Conservation (phyloP, 441 rosid species). For the Metrosideros polymorpha region DNA sequence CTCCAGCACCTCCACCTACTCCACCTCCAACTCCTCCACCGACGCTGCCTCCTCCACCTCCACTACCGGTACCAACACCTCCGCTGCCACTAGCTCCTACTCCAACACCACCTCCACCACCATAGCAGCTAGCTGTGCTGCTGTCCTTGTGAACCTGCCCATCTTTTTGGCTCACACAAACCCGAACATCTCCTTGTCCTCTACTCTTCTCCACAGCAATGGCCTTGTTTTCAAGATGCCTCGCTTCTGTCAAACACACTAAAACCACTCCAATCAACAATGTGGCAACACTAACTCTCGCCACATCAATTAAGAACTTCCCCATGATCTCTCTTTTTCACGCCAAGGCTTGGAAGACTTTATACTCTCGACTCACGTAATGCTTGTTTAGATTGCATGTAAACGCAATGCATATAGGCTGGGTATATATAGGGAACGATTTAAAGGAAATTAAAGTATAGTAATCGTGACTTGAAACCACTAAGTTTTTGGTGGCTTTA, state of each 20-base stretch:
- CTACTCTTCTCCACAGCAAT: background rate
- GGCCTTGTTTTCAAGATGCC: background rate
- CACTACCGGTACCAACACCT: background rate
- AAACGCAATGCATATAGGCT: background rate
- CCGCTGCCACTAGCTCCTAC: background rate
- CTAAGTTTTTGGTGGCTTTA: background rate
- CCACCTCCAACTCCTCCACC: background rate
- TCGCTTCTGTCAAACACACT: background rate
- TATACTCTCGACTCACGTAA: background rate
- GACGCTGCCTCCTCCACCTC: background rate
- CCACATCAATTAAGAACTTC: background rate
- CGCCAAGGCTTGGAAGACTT: background rate
- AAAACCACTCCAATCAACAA: background rate
- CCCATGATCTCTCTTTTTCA: background rate
- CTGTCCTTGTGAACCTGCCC: conserved; percentile 2
- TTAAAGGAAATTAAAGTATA: background rate
- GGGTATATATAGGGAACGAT: background rate
- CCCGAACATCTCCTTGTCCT: background rate
- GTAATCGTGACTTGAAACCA: background rate
- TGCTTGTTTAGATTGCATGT: background rate
- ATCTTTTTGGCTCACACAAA: background rate
- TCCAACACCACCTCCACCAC: background rate
- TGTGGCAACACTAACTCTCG: background rate
- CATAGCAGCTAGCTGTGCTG: background rate
- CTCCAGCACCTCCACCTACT: background rate